Evolutionary conservation across 306 rosid species (phyloP).

Genomic region (Rosa multiflora): DNA sequence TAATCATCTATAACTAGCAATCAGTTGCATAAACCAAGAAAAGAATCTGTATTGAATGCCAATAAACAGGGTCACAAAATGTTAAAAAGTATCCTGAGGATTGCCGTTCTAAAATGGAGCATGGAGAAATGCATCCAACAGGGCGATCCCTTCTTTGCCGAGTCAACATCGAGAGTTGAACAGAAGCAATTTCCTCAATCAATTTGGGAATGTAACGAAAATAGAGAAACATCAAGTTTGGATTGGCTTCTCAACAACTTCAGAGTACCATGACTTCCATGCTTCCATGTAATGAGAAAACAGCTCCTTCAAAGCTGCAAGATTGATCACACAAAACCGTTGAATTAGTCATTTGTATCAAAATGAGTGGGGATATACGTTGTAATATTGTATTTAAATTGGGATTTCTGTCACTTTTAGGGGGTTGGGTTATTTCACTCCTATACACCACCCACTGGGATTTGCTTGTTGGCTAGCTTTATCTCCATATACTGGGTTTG

Average conservation of each 20-base stretch:
- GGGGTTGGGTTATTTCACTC: background rate
- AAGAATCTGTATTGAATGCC: slow-evolving; percentile 9
- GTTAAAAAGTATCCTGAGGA: slow-evolving; percentile 13
- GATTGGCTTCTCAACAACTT: slow-evolving; percentile 60
- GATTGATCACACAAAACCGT: slow-evolving; percentile 7
- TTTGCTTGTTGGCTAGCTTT: background rate
- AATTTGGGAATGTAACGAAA: slow-evolving; percentile 1
- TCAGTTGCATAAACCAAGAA: slow-evolving; percentile 10
- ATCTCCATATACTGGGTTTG: background rate
- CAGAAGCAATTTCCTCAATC: slow-evolving; percentile 13
- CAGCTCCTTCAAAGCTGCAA: slow-evolving; percentile 77
- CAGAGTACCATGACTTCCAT: slow-evolving; percentile 82
- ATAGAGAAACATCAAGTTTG: slow-evolving; percentile 38
- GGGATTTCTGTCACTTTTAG: background rate
- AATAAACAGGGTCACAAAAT: slow-evolving; percentile 1
- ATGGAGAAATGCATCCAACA: slow-evolving; percentile 38
- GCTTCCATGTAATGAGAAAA: slow-evolving; percentile 90
- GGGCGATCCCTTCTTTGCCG: slow-evolving; percentile 15
- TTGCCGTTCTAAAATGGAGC: slow-evolving; percentile 29
- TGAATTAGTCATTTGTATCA: slow-evolving; percentile 8
- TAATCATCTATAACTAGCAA: slow-evolving; percentile 12
- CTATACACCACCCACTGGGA: background rate
- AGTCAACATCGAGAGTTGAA: slow-evolving; percentile 8
- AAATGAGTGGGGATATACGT: background rate
- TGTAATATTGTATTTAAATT: background rate